Evolutionary conservation across 805 yeast genomes (phyloP).

Genomic region (Starmerella riodocensis): DNA sequence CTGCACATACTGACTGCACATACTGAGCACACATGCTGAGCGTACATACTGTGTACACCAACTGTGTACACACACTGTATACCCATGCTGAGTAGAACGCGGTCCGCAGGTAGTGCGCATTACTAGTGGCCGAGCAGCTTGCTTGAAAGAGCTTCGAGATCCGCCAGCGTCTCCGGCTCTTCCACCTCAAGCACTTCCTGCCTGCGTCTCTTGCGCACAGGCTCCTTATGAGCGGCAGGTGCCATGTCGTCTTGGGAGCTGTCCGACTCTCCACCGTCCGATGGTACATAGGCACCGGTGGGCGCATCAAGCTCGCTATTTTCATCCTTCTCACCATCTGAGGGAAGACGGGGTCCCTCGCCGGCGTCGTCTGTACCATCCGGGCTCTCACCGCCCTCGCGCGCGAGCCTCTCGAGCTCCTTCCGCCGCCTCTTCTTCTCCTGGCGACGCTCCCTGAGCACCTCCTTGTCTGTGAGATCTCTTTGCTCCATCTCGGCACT

Average conservation of each 20-base stretch:
- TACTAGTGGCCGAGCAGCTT: constrained; percentile 18
- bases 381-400: constrained; percentile 26
- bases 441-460: constrained; percentile 61
- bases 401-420: constrained; percentile 56
- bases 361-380: constrained; percentile 15
- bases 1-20: no score
- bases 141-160: constrained; percentile 56
- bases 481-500: constrained; percentile 51
- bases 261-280: constrained; percentile 25
- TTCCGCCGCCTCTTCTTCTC: constrained; percentile 84
- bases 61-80: not conserved
- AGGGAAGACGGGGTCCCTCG: constrained; percentile 14
- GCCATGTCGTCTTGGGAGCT: constrained; percentile 16
- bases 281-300: no score
- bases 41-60: not conserved
- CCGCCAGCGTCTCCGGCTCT: constrained; percentile 83
- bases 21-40: no score
- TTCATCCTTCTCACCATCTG: constrained; percentile 4
- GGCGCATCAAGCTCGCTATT: constrained; percentile 17
- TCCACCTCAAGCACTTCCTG: constrained; percentile 53
- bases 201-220: constrained; percentile 10
- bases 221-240: constrained; percentile 22
- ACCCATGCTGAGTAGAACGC: not conserved
- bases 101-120: not conserved
- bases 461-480: constrained; percentile 64